Conservation (phyloP, 495 filamentous ascomycete genomes). For the Penicillium nucicola region DNA sequence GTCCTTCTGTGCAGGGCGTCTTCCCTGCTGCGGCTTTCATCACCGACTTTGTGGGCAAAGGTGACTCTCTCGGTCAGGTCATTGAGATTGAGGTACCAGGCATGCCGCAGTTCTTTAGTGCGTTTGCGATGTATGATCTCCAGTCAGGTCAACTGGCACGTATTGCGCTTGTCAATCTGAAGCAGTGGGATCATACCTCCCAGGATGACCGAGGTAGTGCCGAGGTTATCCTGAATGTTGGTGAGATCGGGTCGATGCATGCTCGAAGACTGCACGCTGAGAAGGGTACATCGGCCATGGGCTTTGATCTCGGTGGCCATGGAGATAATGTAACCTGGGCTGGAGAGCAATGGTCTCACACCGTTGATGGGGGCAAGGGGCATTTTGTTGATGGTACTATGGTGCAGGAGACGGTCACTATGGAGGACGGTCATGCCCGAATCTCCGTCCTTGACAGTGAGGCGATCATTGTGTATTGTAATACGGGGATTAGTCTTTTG, state of each 20-base stretch:
- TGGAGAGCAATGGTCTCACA: constrained; percentile 23
- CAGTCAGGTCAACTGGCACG: constrained; percentile 1
- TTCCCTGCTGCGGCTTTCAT: constrained; percentile 12
- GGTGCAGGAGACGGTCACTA: constrained; percentile 1
- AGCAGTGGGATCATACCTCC: background rate
- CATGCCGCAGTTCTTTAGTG: constrained; percentile 9
- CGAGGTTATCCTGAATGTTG: background rate
- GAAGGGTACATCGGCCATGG: constrained; percentile 15
- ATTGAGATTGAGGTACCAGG: constrained; percentile 5
- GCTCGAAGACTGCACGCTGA: constrained; percentile 15
- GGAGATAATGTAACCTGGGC: constrained; percentile 25
- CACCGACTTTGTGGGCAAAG: constrained; percentile 15
- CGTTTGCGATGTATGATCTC: constrained; percentile 24
- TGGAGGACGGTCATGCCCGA: background rate
- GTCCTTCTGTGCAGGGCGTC: constrained; percentile 11
- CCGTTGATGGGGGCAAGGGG: constrained; percentile 15
- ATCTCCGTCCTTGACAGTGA: constrained; percentile 5
- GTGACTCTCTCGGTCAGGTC: constrained; percentile 5
- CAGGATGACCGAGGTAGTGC: background rate
- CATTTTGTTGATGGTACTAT: background rate
- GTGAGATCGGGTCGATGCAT: constrained; percentile 1
- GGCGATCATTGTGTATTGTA: constrained; percentile 6
- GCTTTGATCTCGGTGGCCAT: constrained; percentile 17
- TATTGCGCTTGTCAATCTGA: constrained; percentile 21
- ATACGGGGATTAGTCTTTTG: background rate